Base-by-base conservation (phyloP, 2,329 filamentous ascomycete genomes). In the Conoideocrella luteorostrata region DNA sequence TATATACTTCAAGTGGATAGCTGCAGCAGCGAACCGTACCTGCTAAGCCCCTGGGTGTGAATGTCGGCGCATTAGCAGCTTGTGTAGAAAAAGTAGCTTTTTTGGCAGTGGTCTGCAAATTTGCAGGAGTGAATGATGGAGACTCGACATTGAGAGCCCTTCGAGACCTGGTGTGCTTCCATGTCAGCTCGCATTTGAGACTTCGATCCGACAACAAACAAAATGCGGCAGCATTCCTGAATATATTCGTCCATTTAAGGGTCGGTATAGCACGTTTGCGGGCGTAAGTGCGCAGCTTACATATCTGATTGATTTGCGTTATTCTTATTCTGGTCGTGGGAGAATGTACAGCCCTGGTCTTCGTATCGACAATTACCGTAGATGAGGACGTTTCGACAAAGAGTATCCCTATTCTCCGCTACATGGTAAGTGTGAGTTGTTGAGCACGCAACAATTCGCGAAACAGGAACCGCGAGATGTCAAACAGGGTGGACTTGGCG, bases 81-180 rank as follows among this genome's bases (percentile, higher is more conserved):
- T 94, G 89, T 2, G 89, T 88, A 7, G 90, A 93, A 51, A 97
- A 89, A 7, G 83, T 83, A 9, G 83, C 76, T 56, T 85, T 85
- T 64, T 88, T 88, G 20, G 68, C 59, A 2, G 68, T 65, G 20
- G 74, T 52, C 9, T 49, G 45, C 46, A 67, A 54, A 46, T 62
- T 68, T 12, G 78, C 70, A 5, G 91, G 91, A 0, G 88, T 96
- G 63, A 98, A 98, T 38, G 91, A 88, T 11, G 93, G 91, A 7
- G 93, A 97, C 58, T 97, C 93, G 58, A 95, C 93, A 64, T 95
- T 98, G 53, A 98, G 75, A 22, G 84, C 74, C 64, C 89, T 93
- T 65, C 88, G 88, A 20, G 70, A 59, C 47, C 72, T 75, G 47
- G 47, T 34, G 24, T 20, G n/a, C 32, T 24, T 23, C 13, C n/a